These are phyloP conservation scores for Scedosporium dehoogii DNA, from an alignment of 2,329 filamentous ascomycete species.

Conservation along the genomic window DNA sequence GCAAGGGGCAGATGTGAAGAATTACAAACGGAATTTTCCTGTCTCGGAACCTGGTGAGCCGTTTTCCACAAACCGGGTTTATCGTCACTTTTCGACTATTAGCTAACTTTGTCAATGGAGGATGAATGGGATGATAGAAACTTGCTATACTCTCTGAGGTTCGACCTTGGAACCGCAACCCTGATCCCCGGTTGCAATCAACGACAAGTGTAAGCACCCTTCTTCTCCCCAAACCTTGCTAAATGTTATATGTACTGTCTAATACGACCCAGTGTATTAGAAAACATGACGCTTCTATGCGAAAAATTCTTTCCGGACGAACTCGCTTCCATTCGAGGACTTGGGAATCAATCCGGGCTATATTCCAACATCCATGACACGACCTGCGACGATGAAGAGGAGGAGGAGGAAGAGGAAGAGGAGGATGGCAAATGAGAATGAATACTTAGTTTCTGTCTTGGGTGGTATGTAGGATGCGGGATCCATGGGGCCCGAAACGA, in stretches of 20 bases:
- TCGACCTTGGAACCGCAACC: neutral
- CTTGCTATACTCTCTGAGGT: neutral
- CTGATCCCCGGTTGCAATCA: neutral
- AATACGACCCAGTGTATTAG: neutral
- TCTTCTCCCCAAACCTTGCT: neutral
- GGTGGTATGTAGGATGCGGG: no score
- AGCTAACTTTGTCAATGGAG: no score
- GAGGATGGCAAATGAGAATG: no score
- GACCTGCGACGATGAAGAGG: neutral
- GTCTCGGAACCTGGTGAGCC: no score
- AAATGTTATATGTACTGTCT: neutral
- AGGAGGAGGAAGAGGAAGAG: neutral
- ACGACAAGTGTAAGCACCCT: neutral
- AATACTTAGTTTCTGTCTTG: neutral
- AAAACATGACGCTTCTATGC: neutral
- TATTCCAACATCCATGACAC: neutral
- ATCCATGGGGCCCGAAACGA: no score
- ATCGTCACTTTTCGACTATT: no score
- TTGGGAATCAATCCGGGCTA: neutral
- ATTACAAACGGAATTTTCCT: no score
- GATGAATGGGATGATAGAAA: no score
- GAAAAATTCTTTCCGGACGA: neutral
- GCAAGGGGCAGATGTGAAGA: no score
- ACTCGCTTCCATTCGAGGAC: neutral
- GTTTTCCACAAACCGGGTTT: no score